Base-by-base conservation (phyloP, 2,329 filamentous ascomycete species). In the Beauveria medogensis region DNA sequence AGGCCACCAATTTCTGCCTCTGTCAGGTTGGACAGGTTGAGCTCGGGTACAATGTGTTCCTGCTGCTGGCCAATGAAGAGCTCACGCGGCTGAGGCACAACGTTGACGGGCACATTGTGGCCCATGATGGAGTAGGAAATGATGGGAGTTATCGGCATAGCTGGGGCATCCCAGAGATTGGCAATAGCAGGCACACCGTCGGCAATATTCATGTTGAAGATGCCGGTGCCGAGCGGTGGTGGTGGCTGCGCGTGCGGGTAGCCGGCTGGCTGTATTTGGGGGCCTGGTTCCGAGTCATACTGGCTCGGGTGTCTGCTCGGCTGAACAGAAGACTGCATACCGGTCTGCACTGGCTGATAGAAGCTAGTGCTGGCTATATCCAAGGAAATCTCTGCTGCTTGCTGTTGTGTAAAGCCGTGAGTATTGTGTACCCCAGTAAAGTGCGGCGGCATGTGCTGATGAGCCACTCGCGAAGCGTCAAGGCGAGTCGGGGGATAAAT, bases 21-120 rank as follows among this genome's bases (percentile, higher is more conserved):
- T n/a, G 66, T 65, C 4, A 68, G 55, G n/a, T 65, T 66, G 47
- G 67, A 51, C 2, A 68, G 62, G 44, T 67, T 63, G 22, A 68
- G 65, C 7, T 55, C 58, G 9, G 60, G 55, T 3, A 60, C 47
- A 4, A 6, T 41, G 22, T 62, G 59, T n/a, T 64, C 56, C 16
- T 34, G 54, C 12, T 51, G 40, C 28, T 61, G 46, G 10, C 57
- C 52, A 55, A 62, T 30, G 4, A 18, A 47, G 5, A 59, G 56
- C 43, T 55, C 43, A 14, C 50, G 50, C 7, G 55, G 61, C 30
- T 59, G 55, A 3, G 40, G 55, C 20, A 59, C 55, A 20, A 55
- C 43, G 8, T 44, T 60, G 41, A 58, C 55, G n/a, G 61, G 51
- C 26, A 61, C 53, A 26, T 34, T 56, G 18, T 61, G 59, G 9